phyloP scores from a whole-genome alignment of 306 rosid genomes.

The Vigna angularis region DNA sequence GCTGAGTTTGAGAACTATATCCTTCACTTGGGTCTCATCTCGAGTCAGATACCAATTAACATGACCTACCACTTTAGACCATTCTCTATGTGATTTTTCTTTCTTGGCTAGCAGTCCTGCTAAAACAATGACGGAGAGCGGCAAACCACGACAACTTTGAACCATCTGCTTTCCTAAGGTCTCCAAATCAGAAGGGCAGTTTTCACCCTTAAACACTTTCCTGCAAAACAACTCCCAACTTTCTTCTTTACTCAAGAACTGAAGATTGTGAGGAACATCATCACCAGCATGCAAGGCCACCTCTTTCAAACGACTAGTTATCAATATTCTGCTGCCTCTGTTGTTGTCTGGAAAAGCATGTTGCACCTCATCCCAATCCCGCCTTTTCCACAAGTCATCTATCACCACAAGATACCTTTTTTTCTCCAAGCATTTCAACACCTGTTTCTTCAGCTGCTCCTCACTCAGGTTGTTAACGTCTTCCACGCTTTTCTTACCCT shows the following conservation, averaged over 20 bases:
- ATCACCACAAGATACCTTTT: constrained; percentile 30
- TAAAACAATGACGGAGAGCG: constrained; percentile 35
- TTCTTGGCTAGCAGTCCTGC: constrained; percentile 39
- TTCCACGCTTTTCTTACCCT: too few relatives aligned
- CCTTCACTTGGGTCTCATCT: constrained; percentile 38
- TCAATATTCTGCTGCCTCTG: constrained; percentile 37
- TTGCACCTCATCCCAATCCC: constrained; percentile 24
- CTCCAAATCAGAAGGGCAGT: neutral
- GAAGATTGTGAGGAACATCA: constrained; percentile 24
- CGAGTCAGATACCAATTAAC: constrained; percentile 31
- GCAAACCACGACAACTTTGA: constrained; percentile 39
- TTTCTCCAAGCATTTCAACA: neutral
- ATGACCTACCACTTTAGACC: constrained; percentile 37
- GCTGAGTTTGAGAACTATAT: constrained; percentile 44
- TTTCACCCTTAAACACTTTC: constrained; percentile 39
- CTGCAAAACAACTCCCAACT: constrained; percentile 44
- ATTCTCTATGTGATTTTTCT: constrained; percentile 28
- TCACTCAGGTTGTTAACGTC: too few relatives aligned
- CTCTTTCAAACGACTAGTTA: constrained; percentile 36
- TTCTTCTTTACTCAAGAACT: constrained; percentile 22
- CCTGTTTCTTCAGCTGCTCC: neutral
- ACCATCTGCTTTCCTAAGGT: neutral
- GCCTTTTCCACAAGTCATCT: constrained; percentile 28
- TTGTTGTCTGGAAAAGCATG: constrained; percentile 20
- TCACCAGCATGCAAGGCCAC: constrained; percentile 9